Base-by-base conservation (phyloP, 768 basidiomycete genomes). In the Russula emetica region DNA sequence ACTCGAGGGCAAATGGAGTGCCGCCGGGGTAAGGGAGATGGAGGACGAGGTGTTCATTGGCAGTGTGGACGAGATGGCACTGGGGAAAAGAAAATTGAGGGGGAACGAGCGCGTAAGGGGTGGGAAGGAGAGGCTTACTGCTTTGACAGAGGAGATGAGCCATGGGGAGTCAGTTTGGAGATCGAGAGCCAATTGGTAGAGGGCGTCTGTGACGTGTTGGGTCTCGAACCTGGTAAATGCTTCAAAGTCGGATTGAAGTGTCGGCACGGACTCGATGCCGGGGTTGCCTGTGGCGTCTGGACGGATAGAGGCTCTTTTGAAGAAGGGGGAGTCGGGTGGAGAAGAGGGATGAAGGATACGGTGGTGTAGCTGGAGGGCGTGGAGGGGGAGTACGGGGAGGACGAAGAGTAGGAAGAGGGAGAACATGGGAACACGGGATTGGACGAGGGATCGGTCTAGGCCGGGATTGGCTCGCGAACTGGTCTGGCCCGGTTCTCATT, bases 121-220 rank as follows among this genome's bases (percentile, higher is more conserved):
- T 42, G 54, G 62, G 55, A 68, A 64, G 69, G 55, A 38, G 45
- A 34, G 42, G 76, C 51, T 67, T 64, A 88, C 85, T 60, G 79
- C 78, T 74, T 85, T 85, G 55, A 87, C 83, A 38, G 86, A 83
- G 0, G 83, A 84, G 52, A 83, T 73, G 69, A 80, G 80, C 80
- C 83, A 86, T 66, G 79, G 78, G 62, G 79, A 67, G 44, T 68
- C 68, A 61, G 79, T 78, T 55, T 82, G 77, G 61, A 70, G 78
- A 64, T 77, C 75, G 67, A 93, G 76, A 51, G 91, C 87, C 52
- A 92, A 74, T 75, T 92, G 90, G 73, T 92, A 92, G 60, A 87
- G 74, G 18, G 82, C 79, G 10, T 76, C 74, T 58, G 78, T 75
- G 18, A 73, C 65, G 24, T 77, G 70, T 52, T 74, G 76, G 61